Percentiles rank a stretch among this genome's conserved stretches.
Evolutionary conservation across 176 grass and related monocot genomes (phyloP).

Genomic region (Alopecurus myosuroides): DNA sequence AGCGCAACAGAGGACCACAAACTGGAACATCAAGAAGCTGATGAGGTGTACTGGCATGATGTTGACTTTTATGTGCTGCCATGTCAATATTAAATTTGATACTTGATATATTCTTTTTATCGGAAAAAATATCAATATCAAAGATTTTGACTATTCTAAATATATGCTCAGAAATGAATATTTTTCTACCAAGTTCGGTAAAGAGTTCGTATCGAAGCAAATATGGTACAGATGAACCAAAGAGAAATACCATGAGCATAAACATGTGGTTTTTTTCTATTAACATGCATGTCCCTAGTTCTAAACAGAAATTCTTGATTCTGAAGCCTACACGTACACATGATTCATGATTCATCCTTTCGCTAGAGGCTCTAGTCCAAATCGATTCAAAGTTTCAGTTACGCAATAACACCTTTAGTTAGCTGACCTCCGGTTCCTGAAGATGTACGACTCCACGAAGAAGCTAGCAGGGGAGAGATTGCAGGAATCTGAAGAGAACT

Average conservation of each 20-base stretch:
- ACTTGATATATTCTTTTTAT: too few species aligned
- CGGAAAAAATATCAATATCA: not conserved
- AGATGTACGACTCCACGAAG: not conserved
- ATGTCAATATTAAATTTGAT: not conserved
- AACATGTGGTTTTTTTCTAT: not conserved
- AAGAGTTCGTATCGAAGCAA: not conserved
- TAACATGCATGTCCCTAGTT: not conserved
- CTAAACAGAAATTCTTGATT: not conserved
- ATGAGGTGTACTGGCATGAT: not conserved
- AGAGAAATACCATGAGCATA: not conserved
- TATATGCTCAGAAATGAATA: not conserved
- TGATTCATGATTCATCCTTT: not conserved
- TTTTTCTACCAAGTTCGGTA: not conserved
- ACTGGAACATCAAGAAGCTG: not conserved
- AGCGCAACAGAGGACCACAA: not conserved
- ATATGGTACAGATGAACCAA: not conserved
- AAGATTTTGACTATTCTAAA: not conserved
- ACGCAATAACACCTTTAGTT: not conserved
- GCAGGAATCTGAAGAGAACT: not conserved
- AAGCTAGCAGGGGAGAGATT: not conserved
- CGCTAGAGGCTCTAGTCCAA: not conserved
- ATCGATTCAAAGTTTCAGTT: too few species aligned
- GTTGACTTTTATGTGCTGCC: not conserved
- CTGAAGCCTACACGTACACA: not conserved
- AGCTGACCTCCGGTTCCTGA: not conserved